Percentiles rank a stretch among this genome's conserved stretches.
Conservation (phyloP, 2,329 filamentous ascomycete species). For the Setomelanomma holmii region DNA sequence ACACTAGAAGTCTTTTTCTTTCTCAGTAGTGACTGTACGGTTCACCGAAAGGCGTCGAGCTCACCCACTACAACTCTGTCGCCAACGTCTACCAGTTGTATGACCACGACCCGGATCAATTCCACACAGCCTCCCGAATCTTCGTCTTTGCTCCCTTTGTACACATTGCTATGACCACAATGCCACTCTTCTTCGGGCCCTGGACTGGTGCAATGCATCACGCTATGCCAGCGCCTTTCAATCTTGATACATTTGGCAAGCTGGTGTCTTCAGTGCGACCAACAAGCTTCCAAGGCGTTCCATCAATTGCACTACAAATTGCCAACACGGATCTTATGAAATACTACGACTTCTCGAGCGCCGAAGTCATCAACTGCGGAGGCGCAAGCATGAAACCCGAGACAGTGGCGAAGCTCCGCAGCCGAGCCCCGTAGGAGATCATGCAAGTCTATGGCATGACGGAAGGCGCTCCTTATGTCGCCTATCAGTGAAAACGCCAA, state of each 20-base stretch:
- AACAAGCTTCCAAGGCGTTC: neutral
- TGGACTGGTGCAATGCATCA: constrained; percentile 53
- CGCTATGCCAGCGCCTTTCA: constrained; percentile 2
- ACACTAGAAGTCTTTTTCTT: too few relatives aligned
- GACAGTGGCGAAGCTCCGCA: constrained; percentile 75
- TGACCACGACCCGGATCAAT: constrained; percentile 13
- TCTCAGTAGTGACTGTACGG: too few relatives aligned
- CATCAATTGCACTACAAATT: neutral
- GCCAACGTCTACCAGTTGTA: constrained; percentile 32
- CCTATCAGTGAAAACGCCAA: constrained; percentile 50
- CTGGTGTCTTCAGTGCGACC: constrained; percentile 57
- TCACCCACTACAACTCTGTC: constrained; percentile 32
- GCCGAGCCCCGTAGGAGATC: constrained; percentile 68
- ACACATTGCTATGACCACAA: constrained; percentile 47
- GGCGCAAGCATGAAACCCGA: constrained; percentile 63
- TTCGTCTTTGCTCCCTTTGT: neutral
- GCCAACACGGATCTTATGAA: neutral
- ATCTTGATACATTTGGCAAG: constrained; percentile 9
- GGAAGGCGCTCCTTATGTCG: constrained; percentile 54
- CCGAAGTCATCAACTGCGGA: neutral
- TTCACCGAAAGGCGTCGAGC: constrained; percentile 30
- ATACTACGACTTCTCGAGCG: neutral
- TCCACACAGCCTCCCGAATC: constrained; percentile 19
- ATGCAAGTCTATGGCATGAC: constrained; percentile 58
- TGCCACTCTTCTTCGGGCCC: constrained; percentile 53